These are phyloP conservation scores for Effrenium voratum DNA, from an alignment of 73 alveolate species.

Conservation along the genomic window DNA sequence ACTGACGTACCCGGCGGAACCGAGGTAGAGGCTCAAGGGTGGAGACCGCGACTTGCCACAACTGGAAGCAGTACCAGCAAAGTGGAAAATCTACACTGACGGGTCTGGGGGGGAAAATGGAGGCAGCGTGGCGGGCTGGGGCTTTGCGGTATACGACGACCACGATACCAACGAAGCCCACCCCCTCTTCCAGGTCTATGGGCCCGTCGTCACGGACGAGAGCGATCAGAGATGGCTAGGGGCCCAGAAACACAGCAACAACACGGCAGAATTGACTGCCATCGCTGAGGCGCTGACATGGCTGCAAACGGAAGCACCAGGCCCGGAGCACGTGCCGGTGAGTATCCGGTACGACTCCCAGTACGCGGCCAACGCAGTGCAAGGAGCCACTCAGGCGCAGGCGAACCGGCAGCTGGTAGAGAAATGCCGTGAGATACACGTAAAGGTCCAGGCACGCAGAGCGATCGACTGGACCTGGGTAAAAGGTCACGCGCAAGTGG, in stretches of 20 bases:
- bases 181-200: not conserved
- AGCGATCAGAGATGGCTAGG: slow-evolving; percentile 13
- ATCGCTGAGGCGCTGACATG: slow-evolving; percentile 35
- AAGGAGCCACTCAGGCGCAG: not conserved
- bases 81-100: not conserved
- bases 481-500: not conserved
- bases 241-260: slow-evolving; percentile 2
- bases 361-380: not conserved
- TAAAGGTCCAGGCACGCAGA: not conserved
- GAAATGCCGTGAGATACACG: not conserved
- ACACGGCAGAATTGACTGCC: slow-evolving; percentile 38
- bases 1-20: not conserved
- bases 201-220: not conserved
- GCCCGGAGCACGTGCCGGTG: not conserved
- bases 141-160: not conserved
- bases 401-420: not conserved
- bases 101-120: not conserved
- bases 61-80: not conserved
- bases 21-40: not conserved
- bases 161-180: not conserved
- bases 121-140: slow-evolving; percentile 27
- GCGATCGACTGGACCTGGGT: not conserved
- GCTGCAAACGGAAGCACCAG: slow-evolving; percentile 26
- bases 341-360: not conserved
- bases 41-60: not conserved